Evolutionary conservation across 2,329 filamentous ascomycete species (phyloP), one percentile per base, ranked within the genome.

Genomic region (Ceratocystis lukuohia): DNA sequence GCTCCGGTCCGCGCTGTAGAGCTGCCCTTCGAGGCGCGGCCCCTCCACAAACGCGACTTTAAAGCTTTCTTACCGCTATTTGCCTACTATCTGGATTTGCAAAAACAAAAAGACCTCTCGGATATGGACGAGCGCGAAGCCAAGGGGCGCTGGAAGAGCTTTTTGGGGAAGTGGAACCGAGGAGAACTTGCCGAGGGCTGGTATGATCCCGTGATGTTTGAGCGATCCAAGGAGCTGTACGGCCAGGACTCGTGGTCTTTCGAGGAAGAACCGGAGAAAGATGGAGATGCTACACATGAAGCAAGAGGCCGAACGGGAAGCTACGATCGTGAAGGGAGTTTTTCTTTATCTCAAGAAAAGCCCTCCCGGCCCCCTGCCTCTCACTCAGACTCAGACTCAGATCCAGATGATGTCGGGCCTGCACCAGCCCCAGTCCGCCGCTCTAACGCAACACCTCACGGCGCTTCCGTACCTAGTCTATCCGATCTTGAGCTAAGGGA

Each of bases 141-240:
- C 0, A 87, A 82, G 70, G 91, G 92, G 1, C 80, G 93, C 66
- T 99, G 93, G 91, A 96, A 96, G 80, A 93, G 91, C 74, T 99
- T 97, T 72, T 75, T 93, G 12, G 80, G 83, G 3, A 93, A 91
- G 79, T 99, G 94, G 93, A 99, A 99, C 77, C 84, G 85, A 71
- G 88, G 86, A 73, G 89, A 93, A 76, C 79, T 97, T 69, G 88
- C 89, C 3, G 88, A 93, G 75, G 90, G 90, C 61, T 99, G 93
- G 93, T 99, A 97, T 76, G 90, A 95, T 72, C 88, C 91, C 6
- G 82, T 82, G 67, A 88, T 85, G 69, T 84, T 89, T 69, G 70
- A 61, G 62, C 61, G 65, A 28, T 30, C 67, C 66, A n/a, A 69
- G 62, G 65, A 65, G 57, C 37, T 66, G n/a, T 66, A 64, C 6